Base-by-base conservation (phyloP, 805 yeast genomes). In the Clavispora asparagi region DNA sequence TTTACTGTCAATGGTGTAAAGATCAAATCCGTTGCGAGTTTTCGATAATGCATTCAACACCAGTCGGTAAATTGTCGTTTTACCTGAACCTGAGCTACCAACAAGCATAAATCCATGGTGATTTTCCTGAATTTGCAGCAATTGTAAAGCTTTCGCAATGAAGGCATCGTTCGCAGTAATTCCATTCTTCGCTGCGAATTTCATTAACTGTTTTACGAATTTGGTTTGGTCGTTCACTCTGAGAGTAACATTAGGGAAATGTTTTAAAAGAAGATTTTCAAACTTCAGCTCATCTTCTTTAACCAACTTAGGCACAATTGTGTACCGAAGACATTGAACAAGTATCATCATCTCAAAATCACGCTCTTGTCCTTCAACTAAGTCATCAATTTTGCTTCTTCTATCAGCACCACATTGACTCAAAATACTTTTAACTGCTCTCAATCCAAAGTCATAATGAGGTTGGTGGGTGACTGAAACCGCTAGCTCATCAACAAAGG, bases 401-500 rank as follows among this genome's bases (percentile, higher is more conserved):
- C 65, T 70, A 9, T 78, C 53, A 13, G 58, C 51, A 2, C 89
- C 87, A 52, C 91, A 82, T 45, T 76, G 76, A 8, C 70, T 63
- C 14, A 92, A 61, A 0, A 83, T 78, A 33, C 81, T 73, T 57
- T 91, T 92, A 47, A 92, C 62, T 0, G 96, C 83, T 48, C 98
- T 73, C 38, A 92, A 65, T 0, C 97, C 96, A 74, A 92, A 92
- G 57, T 92, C 97, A 55, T 92, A 92, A 59, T 92, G 97, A 5
- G 63, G 58, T 57, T 88, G 96, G 0, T 49, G 19, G 0, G 86
- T 73, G 11, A 80, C 63, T 0, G 47, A 42, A 0, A 13, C n/a
- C 2, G 61, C 57, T n/a, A 92, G 60, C 1, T 58, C 59, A 0
- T 50, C 49, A 50, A 88, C 84, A 28, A 87, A 71, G 0, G 77